A percentile compares a stretch with the other conserved stretches of the same genome.
Conservation (phyloP, 208 protist species). For the Crithidia brevicula region DNA sequence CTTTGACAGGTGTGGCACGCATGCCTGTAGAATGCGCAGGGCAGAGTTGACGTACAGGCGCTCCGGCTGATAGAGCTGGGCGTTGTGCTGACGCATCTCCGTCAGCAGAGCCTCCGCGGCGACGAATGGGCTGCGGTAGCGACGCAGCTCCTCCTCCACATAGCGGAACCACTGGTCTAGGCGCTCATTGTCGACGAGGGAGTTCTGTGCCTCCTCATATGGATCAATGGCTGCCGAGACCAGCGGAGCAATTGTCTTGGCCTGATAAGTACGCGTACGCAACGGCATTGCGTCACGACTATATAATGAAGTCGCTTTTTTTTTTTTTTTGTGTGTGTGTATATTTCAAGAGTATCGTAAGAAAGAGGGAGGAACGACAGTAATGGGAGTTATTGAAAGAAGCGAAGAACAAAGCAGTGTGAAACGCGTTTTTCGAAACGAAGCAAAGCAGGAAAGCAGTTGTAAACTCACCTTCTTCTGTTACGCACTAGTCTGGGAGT, state of each 20-base stretch:
- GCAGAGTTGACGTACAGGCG: conserved; percentile 74
- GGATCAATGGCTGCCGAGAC: conserved; percentile 78
- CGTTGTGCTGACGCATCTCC: conserved; percentile 57
- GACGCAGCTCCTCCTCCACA: conserved; percentile 61
- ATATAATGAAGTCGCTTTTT: no score
- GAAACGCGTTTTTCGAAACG: no score
- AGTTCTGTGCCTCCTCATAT: conserved; percentile 43
- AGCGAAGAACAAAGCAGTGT: no score
- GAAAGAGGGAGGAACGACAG: no score
- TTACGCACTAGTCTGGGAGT: no score
- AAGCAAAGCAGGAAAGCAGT: no score
- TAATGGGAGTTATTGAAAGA: no score
- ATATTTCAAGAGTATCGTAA: no score
- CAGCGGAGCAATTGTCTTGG: conserved; percentile 31
- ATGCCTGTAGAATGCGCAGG: conserved; percentile 73
- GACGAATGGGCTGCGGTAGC: conserved; percentile 81
- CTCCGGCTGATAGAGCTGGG: conserved; percentile 40
- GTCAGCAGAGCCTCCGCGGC: conserved; percentile 79
- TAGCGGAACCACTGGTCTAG: conserved; percentile 64
- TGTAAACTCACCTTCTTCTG: no score
- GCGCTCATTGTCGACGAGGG: conserved; percentile 45
- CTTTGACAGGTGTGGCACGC: conserved; percentile 44
- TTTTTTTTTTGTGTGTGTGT: no score
- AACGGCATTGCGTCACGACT: conserved; percentile 17
- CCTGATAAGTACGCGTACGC: conserved; percentile 20